These are phyloP conservation scores for Fragosphaeria purpurea DNA, from an alignment of 2,329 filamentous ascomycete genomes.

Conservation along the genomic window DNA sequence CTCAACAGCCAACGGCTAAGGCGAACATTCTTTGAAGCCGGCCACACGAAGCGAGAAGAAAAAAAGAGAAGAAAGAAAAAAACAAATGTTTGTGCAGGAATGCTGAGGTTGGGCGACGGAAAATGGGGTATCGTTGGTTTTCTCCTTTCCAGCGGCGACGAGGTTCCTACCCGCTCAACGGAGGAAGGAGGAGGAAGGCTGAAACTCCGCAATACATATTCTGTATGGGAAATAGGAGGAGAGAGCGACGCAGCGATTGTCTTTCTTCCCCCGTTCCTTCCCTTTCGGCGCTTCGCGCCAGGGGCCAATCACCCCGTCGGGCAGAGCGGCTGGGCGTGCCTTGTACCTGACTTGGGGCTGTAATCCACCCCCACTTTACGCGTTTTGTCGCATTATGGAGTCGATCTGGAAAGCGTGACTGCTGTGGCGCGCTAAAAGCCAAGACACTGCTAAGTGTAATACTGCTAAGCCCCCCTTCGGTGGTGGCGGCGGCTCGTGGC, in stretches of 20 bases:
- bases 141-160: neutral
- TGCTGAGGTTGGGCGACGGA: too few species aligned
- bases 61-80: too few species aligned
- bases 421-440: neutral
- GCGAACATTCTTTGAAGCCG: slow-evolving; percentile 1
- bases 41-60: neutral
- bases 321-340: neutral
- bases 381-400: too few species aligned
- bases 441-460: too few species aligned
- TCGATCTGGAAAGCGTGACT: neutral
- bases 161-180: too few species aligned
- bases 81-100: too few species aligned
- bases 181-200: too few species aligned
- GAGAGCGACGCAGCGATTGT: slow-evolving; percentile 1
- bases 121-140: too few species aligned
- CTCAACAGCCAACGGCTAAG: neutral
- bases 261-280: neutral
- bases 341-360: neutral
- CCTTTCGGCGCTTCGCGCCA: slow-evolving; percentile 9
- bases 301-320: slow-evolving; percentile 3
- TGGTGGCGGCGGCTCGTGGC: too few species aligned
- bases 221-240: slow-evolving; percentile 3
- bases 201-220: neutral
- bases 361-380: neutral
- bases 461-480: too few species aligned